Evolutionary conservation across 2,329 filamentous ascomycete genomes (phyloP).

Genomic region (Cordyceps fumosorosea): DNA sequence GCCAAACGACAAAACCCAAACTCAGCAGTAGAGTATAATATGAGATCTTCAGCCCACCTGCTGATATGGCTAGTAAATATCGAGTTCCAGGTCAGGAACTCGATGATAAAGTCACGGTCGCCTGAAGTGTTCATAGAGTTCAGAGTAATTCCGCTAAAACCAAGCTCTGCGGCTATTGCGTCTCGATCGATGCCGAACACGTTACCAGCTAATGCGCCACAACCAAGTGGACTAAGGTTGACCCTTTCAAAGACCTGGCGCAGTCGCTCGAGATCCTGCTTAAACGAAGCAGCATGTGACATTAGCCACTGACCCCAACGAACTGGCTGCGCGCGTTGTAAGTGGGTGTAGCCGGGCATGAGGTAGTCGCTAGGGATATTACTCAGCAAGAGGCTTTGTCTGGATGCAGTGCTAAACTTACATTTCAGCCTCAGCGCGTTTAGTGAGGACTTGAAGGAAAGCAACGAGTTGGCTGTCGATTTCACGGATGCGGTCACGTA

Average conservation of each 20-base stretch:
- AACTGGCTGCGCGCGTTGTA: conserved; percentile 75
- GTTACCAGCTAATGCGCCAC: conserved; percentile 23
- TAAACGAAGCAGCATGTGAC: conserved; percentile 65
- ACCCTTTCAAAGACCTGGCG: conserved; percentile 67
- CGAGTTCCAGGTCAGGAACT: conserved; percentile 64
- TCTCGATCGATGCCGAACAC: conserved; percentile 25
- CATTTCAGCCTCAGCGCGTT: conserved; percentile 67
- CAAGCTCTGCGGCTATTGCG: conserved; percentile 52
- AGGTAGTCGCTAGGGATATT: conserved; percentile 45
- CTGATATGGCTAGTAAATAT: conserved; percentile 66
- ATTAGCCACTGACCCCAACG: conserved; percentile 79
- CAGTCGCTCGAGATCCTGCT: conserved; percentile 68
- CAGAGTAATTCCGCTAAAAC: conserved; percentile 60
- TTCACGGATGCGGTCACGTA: conserved; percentile 64
- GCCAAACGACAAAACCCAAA: conserved; percentile 71
- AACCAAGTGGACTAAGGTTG: conserved; percentile 51
- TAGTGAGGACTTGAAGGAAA: conserved; percentile 62
- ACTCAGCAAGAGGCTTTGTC: conserved; percentile 12
- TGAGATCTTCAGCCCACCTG: conserved; percentile 65
- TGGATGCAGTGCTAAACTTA: conserved; percentile 13
- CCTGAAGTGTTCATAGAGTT: conserved; percentile 66
- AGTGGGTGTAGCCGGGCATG: conserved; percentile 86
- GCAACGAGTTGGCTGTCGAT: conserved; percentile 63
- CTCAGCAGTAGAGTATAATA: conserved; percentile 52
- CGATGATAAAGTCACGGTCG: conserved; percentile 67